Base-by-base conservation (phyloP, 2,329 filamentous ascomycete genomes). In the Fusarium tjaetaba region DNA sequence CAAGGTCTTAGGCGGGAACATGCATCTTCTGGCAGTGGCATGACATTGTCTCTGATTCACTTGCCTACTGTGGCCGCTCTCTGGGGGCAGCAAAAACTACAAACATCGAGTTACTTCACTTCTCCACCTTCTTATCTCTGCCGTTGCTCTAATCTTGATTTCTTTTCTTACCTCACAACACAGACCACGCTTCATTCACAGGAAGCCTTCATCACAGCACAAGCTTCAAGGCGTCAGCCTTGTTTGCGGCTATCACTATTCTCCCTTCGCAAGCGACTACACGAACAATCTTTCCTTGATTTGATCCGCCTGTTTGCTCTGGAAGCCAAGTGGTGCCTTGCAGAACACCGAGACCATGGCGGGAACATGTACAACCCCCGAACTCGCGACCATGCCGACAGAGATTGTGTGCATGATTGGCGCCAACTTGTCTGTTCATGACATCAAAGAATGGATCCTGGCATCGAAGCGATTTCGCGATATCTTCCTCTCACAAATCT, bases 1-100 rank as follows among this genome's bases (percentile, higher is more conserved):
- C 7, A 3, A 13, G 5, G 28, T 3, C 7, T 32, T 13, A 5
- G 3, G 11, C 7, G 7, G 11, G 5, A 2, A 13, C n/a, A 1
- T 11, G 22, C n/a, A 34, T 15, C 7, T 5, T 24, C 11, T 24
- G 8, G 30, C 30, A 26, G 49, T 36, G 49, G 11, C 18, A 4
- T n/a, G 49, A 6, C 13, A 4, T 26, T 20, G 9, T 15, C 4
- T 2, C 8, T 52, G 1, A 52, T 36, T 22, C 30, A 36, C 49
- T 36, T 11, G 2, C n/a, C 14, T 2, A 34, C n/a, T 20, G n/a
- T 51, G 30, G 11, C 13, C n/a, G 11, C 9, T 16, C 26, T 11
- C 24, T 14, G 42, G 42, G 15, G n/a, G 4, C 42, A 24, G 11
- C 4, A 52, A 15, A 3, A 22, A 8, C 2, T 6, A 2, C 10